Percentiles rank a stretch among this genome's conserved stretches.
Conservation (phyloP, 805 yeast genomes). For the Starmera caribaea region DNA sequence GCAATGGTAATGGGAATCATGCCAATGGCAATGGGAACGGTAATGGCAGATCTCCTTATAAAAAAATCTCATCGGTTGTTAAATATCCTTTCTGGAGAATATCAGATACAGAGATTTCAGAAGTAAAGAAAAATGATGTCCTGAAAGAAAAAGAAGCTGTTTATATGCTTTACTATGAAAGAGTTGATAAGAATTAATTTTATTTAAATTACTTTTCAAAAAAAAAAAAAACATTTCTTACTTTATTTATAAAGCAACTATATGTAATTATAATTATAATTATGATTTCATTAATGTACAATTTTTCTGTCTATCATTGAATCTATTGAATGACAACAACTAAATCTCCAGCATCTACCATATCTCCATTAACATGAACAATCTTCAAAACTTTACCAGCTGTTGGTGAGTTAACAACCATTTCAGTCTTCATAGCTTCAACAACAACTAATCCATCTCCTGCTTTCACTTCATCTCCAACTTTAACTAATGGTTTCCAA, state of each 20-base stretch:
- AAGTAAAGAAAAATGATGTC: slow-evolving; percentile 47
- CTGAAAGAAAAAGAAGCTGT: slow-evolving; percentile 65
- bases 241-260: not conserved
- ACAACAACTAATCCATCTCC: slow-evolving; percentile 83
- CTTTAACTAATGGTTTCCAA: slow-evolving; percentile 84
- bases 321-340: slow-evolving; percentile 66
- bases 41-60: slow-evolving; percentile 27
- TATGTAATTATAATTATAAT: too few relatives aligned
- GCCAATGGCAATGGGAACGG: not conserved
- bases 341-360: slow-evolving; percentile 94
- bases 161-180: slow-evolving; percentile 78
- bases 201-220: not conserved
- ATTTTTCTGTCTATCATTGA: not conserved
- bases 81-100: slow-evolving; percentile 76
- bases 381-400: slow-evolving; percentile 67
- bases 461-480: slow-evolving; percentile 61
- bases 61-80: slow-evolving; percentile 43
- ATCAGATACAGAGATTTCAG: slow-evolving; percentile 66
- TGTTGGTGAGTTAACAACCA: slow-evolving; percentile 69
- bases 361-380: slow-evolving; percentile 80
- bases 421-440: slow-evolving; percentile 98
- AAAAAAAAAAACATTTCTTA: not conserved
- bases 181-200: slow-evolving; percentile 11
- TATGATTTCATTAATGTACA: not conserved
- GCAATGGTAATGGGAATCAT: not conserved